Evolutionary conservation across 768 basidiomycete genomes (phyloP).

Genomic region (Clitopilus passeckerianus): DNA sequence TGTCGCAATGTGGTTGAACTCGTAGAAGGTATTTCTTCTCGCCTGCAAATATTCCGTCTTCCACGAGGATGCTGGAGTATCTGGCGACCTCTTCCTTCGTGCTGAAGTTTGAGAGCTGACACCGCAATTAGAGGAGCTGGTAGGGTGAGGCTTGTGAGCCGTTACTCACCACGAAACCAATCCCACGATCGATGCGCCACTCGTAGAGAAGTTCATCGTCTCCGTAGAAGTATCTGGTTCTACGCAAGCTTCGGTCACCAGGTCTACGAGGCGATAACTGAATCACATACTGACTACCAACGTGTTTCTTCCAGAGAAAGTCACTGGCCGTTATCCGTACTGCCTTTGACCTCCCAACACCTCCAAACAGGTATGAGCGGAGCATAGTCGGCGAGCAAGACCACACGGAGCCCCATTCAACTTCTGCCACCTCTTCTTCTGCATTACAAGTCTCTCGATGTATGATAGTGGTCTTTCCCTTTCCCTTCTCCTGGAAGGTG

Average conservation of each 20-base stretch:
- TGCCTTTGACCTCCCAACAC: constrained; percentile 17
- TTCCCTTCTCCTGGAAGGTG: constrained; percentile 29
- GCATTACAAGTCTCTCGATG: constrained; percentile 31
- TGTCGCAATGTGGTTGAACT: constrained; percentile 35
- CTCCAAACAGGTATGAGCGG: constrained; percentile 21
- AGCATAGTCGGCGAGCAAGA: neutral
- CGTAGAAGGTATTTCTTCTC: constrained; percentile 40
- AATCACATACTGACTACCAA: constrained; percentile 40
- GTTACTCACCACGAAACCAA: constrained; percentile 35
- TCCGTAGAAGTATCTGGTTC: constrained; percentile 45
- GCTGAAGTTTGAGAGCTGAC: constrained; percentile 32
- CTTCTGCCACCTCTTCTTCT: constrained; percentile 41
- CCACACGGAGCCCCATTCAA: constrained; percentile 30
- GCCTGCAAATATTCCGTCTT: constrained; percentile 43
- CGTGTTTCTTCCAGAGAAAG: constrained; percentile 35
- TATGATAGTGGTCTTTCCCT: constrained; percentile 31
- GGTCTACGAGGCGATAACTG: no score
- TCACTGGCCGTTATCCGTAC: constrained; percentile 27
- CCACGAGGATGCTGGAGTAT: constrained; percentile 25
- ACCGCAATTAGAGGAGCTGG: neutral
- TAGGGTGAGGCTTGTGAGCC: neutral
- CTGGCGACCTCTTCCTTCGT: constrained; percentile 38
- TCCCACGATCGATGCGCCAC: constrained; percentile 37
- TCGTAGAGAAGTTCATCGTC: constrained; percentile 44
- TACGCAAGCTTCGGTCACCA: constrained; percentile 18